A percentile compares a stretch with the other conserved stretches of the same genome.
These are phyloP conservation scores for Lycium barbarum DNA, from an alignment of 257 asterid genomes.

Conservation along the genomic window DNA sequence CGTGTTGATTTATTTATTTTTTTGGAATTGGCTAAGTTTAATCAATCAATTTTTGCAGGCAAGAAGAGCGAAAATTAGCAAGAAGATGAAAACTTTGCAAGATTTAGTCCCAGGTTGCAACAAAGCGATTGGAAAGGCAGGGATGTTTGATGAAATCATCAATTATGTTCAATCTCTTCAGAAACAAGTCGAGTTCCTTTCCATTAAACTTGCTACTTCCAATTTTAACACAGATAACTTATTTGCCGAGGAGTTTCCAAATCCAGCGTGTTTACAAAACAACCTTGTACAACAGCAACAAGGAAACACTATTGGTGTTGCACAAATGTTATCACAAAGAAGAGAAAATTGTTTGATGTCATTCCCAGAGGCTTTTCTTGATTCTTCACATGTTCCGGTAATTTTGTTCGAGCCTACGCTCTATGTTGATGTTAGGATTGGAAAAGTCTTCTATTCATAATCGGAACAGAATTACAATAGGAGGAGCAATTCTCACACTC, in stretches of 20 bases:
- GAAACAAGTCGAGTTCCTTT: constrained; percentile 86
- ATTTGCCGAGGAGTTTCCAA: constrained; percentile 62
- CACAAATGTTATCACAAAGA: constrained; percentile 44
- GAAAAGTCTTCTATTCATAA: too few relatives aligned
- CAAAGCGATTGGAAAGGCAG: constrained; percentile 75
- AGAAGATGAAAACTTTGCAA: constrained; percentile 80
- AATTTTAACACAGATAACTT: constrained; percentile 54
- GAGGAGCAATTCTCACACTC: too few relatives aligned
- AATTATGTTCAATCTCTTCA: constrained; percentile 83
- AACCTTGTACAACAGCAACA: constrained; percentile 43
- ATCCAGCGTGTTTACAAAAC: constrained; percentile 44
- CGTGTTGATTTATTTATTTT: not conserved
- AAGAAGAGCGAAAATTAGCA: constrained; percentile 78
- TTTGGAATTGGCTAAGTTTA: not conserved
- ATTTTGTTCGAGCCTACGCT: not conserved
- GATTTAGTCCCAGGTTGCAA: constrained; percentile 81
- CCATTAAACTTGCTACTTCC: constrained; percentile 67
- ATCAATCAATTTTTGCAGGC: constrained; percentile 45
- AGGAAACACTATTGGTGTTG: constrained; percentile 39
- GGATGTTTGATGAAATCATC: constrained; percentile 83
- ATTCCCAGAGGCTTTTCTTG: constrained; percentile 58
- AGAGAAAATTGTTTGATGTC: constrained; percentile 47
- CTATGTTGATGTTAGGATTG: too few relatives aligned
- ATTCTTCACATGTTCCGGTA: constrained; percentile 51
- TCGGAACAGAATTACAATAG: too few relatives aligned